Percentiles rank a stretch among this genome's conserved stretches.
Conservation (phyloP, 352 stramenopile species). For the Pythium coloratum region DNA sequence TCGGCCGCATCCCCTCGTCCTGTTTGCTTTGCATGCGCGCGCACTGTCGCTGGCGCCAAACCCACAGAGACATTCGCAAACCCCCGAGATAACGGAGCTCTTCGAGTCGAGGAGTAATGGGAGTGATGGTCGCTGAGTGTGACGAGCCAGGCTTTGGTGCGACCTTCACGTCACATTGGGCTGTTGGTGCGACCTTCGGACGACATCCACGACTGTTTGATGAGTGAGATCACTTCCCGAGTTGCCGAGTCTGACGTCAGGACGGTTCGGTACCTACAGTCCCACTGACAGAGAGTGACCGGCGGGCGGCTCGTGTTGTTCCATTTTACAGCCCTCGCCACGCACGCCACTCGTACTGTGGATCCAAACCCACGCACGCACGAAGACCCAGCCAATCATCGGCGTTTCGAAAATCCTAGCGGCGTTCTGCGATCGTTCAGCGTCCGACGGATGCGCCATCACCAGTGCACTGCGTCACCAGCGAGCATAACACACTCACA, state of each 20-base stretch:
- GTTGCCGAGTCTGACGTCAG: neutral
- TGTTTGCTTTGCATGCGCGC: constrained; percentile 1
- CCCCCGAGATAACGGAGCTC: neutral
- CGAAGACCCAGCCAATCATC: neutral
- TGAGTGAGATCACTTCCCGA: neutral
- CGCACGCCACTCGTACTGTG: neutral
- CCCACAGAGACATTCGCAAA: neutral
- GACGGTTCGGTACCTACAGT: neutral
- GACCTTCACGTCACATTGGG: constrained; percentile 3
- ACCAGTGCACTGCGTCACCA: neutral
- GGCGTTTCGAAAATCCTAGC: constrained; percentile 1
- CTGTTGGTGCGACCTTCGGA: neutral
- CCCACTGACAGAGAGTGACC: neutral
- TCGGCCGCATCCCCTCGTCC: constrained; percentile 3
- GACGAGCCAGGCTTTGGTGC: constrained; percentile 4
- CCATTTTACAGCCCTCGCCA: constrained; percentile 5
- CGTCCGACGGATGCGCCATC: neutral
- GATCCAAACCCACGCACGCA: constrained; percentile 6
- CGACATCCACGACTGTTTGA: neutral
- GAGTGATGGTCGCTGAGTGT: neutral
- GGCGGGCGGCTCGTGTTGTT: neutral
- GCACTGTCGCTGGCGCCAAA: neutral
- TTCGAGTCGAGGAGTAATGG: neutral
- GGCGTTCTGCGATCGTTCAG: constrained; percentile 1
- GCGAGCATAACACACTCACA: neutral